phyloP scores from a whole-genome alignment of 1,139 yeast species.

The Blastobotrys apis region DNA sequence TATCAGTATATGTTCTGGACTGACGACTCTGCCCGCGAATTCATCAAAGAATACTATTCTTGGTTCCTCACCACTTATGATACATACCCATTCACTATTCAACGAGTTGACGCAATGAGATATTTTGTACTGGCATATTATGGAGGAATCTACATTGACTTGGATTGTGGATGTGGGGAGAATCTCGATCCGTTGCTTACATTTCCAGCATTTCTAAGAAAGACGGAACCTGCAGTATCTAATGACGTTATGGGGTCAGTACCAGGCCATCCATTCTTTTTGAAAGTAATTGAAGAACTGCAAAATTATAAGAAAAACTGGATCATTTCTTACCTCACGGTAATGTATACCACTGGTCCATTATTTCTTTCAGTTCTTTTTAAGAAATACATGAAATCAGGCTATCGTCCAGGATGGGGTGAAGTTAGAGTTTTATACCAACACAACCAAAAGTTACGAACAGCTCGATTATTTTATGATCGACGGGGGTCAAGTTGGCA shows the following conservation, averaged over 20 bases:
- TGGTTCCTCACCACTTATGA: constrained; percentile 86
- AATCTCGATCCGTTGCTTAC: constrained; percentile 73
- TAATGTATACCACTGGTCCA: constrained; percentile 94
- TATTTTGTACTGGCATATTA: constrained; percentile 76
- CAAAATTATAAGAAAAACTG: constrained; percentile 44
- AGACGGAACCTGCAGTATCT: constrained; percentile 82
- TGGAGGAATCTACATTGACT: constrained; percentile 88
- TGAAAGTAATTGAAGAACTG: constrained; percentile 61
- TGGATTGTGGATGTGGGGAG: constrained; percentile 82
- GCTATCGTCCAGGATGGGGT: constrained; percentile 10
- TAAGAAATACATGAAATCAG: constrained; percentile 65
- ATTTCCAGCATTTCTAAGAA: constrained; percentile 80
- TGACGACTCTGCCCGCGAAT: constrained; percentile 74
- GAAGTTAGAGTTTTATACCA: constrained; percentile 51
- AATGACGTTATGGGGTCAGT: constrained; percentile 91
- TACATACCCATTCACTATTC: constrained; percentile 70
- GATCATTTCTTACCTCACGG: constrained; percentile 78
- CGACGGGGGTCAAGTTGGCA: constrained; percentile 89
- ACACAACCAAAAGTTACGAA: constrained; percentile 41
- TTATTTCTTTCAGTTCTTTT: constrained; percentile 78
- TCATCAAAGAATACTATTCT: constrained; percentile 70
- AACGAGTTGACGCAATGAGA: constrained; percentile 86
- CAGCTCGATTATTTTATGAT: constrained; percentile 62
- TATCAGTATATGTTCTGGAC: constrained; percentile 86
- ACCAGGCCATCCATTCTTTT: constrained; percentile 82